These are phyloP conservation scores for Phanerochaete sordida DNA, from an alignment of 768 basidiomycete genomes.

Conservation along the genomic window DNA sequence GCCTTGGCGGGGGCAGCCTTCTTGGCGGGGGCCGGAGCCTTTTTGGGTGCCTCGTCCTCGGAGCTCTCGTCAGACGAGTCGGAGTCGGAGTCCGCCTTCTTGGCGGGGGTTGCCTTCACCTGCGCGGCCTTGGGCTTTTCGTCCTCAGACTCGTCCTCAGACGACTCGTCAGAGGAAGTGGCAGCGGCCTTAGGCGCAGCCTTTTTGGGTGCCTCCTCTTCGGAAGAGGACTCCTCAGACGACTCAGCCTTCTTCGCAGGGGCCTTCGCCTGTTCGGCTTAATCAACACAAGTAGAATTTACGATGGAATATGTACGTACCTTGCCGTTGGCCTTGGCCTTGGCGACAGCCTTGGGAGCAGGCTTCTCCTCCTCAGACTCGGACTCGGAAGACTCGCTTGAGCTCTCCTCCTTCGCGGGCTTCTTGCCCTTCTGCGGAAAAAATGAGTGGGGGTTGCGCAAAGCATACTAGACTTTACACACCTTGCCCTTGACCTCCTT, in stretches of 20 bases:
- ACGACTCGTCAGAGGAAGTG: slow-evolving; percentile 16
- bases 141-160: slow-evolving; percentile 26
- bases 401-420: slow-evolving; percentile 26
- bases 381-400: slow-evolving; percentile 30
- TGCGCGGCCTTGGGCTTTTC: slow-evolving; percentile 37
- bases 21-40: slow-evolving; percentile 19
- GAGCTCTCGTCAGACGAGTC: slow-evolving; percentile 8
- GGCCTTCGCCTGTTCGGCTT: slow-evolving; percentile 17
- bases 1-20: slow-evolving; percentile 15
- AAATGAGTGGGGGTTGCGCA: not conserved
- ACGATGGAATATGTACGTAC: not conserved
- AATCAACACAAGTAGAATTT: not conserved
- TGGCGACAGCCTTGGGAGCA: slow-evolving; percentile 25
- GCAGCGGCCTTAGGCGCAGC: not conserved
- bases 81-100: slow-evolving; percentile 17
- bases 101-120: slow-evolving; percentile 25
- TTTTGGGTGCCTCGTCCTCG: slow-evolving; percentile 19
- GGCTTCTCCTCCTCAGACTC: slow-evolving; percentile 17
- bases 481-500: slow-evolving; percentile 26
- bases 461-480: slow-evolving; percentile 2
- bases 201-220: not conserved
- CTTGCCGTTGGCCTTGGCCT: slow-evolving; percentile 22
- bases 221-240: slow-evolving; percentile 11
- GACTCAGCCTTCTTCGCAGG: slow-evolving; percentile 22
- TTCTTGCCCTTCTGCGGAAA: slow-evolving; percentile 6